These are phyloP conservation scores for Sugiyamaella qingdaonensis DNA, from an alignment of 805 yeast species.

Conservation along the genomic window DNA sequence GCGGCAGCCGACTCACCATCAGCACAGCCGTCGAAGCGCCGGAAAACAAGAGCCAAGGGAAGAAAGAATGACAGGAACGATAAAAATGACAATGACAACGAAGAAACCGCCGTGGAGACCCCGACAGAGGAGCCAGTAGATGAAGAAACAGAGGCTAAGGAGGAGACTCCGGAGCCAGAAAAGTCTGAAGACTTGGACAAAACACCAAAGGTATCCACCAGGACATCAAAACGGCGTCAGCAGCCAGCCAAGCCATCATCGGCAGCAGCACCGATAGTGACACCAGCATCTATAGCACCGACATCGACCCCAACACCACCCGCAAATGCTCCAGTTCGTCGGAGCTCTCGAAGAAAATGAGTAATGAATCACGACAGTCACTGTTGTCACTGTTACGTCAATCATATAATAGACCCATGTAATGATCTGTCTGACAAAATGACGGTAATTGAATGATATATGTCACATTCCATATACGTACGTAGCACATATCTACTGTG, in stretches of 20 bases:
- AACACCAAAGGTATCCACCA: not conserved
- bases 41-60: not conserved
- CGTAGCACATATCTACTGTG: no score
- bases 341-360: not conserved
- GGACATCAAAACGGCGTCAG: not conserved
- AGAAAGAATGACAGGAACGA: not conserved
- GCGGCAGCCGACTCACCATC: not conserved
- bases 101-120: not conserved
- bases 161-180: conserved; percentile 1
- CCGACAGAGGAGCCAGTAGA: not conserved
- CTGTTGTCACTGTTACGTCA: no score
- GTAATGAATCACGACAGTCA: not conserved
- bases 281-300: not conserved
- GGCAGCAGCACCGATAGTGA: not conserved
- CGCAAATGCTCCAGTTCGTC: not conserved
- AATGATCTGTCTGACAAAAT: no score
- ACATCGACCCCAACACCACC: not conserved
- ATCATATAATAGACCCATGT: no score
- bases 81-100: not conserved
- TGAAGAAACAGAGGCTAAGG: not conserved
- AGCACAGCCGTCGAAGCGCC: not conserved
- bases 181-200: not conserved
- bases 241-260: not conserved
- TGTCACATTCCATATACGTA: no score
- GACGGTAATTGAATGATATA: no score